phyloP scores from a whole-genome alignment of 2,329 filamentous ascomycete genomes.

The Chaetomium olivaceum region DNA sequence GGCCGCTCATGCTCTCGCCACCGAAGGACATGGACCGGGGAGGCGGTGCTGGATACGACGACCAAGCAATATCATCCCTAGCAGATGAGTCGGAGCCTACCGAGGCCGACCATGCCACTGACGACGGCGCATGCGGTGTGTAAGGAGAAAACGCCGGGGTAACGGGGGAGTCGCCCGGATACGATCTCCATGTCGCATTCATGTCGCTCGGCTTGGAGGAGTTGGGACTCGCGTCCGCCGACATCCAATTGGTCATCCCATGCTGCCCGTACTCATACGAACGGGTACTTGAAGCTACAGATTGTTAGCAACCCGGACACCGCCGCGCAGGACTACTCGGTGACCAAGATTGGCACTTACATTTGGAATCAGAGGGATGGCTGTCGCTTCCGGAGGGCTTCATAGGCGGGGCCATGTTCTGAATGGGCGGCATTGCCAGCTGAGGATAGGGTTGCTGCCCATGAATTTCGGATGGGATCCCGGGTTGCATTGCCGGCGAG shows the following conservation, averaged over 20 bases:
- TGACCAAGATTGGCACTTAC: constrained; percentile 40
- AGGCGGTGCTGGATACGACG: constrained; percentile 44
- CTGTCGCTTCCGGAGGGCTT: constrained; percentile 43
- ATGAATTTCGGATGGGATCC: constrained; percentile 46
- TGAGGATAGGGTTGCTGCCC: constrained; percentile 46
- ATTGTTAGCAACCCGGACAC: constrained; percentile 35
- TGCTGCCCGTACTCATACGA: constrained; percentile 45
- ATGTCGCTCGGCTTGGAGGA: constrained; percentile 48
- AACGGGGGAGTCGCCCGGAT: constrained; percentile 52
- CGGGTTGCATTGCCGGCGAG: constrained; percentile 49
- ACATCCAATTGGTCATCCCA: constrained; percentile 47
- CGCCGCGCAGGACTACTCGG: not conserved
- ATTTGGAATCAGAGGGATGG: constrained; percentile 44
- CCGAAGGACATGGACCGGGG: constrained; percentile 52
- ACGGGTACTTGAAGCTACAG: constrained; percentile 38
- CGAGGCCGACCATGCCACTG: constrained; percentile 45
- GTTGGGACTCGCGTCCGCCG: constrained; percentile 44
- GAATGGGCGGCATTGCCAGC: constrained; percentile 47
- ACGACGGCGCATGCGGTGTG: constrained; percentile 43
- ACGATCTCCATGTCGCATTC: constrained; percentile 51
- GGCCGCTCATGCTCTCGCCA: constrained; percentile 43
- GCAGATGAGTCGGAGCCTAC: constrained; percentile 43
- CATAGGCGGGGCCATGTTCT: constrained; percentile 48
- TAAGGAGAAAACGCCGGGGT: constrained; percentile 54
- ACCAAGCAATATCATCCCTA: constrained; percentile 50